Conservation (phyloP, 768 basidiomycete genomes). For the Lactarius tabidus region DNA sequence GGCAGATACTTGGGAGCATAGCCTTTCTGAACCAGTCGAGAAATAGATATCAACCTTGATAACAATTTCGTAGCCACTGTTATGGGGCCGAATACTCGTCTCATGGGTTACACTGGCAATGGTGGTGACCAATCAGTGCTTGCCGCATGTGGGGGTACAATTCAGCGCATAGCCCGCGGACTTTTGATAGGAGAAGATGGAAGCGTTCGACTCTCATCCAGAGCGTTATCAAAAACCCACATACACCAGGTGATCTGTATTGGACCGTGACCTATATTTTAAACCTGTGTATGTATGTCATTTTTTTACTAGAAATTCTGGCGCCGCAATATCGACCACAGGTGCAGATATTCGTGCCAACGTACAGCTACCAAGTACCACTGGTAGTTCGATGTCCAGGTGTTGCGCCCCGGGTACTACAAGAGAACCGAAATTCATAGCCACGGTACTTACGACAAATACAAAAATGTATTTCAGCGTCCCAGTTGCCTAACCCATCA, state of each 20-base stretch:
- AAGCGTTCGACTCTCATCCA: neutral
- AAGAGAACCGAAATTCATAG: neutral
- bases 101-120: neutral
- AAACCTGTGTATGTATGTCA: neutral
- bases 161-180: neutral
- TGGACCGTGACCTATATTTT: neutral
- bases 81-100: neutral
- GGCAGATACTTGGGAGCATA: neutral
- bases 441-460: neutral
- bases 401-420: neutral
- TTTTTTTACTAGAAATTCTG: neutral
- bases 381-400: neutral
- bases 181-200: neutral
- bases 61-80: neutral
- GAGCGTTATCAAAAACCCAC: neutral
- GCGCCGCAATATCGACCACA: neutral
- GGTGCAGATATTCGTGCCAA: neutral
- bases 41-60: neutral
- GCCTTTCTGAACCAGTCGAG: neutral
- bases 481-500: neutral
- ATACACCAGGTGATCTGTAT: neutral
- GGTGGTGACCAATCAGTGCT: neutral
- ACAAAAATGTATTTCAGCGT: neutral
- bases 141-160: neutral
- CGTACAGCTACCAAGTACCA: neutral